phyloP scores from a whole-genome alignment of 257 asterid species.

The Marsdenia floribunda region DNA sequence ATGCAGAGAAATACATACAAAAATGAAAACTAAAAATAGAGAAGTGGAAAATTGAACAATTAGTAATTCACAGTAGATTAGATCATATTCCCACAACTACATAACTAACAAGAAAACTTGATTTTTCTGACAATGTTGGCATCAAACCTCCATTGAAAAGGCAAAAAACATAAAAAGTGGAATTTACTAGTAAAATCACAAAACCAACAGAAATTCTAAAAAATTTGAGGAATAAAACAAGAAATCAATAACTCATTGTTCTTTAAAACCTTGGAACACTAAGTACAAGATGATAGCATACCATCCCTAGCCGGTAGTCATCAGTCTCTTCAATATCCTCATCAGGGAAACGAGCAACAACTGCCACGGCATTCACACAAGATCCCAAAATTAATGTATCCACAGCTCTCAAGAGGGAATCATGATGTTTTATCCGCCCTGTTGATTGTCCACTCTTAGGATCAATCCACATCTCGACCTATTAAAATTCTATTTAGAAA shows the following conservation, averaged over 20 bases:
- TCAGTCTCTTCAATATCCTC: slow-evolving; percentile 58
- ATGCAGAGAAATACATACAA: not conserved
- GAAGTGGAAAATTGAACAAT: not conserved
- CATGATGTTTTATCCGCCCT: slow-evolving; percentile 70
- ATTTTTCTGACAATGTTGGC: not conserved
- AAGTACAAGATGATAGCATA: slow-evolving; percentile 18
- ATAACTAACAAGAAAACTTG: not conserved
- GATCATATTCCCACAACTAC: not conserved
- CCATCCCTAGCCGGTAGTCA: slow-evolving; percentile 71
- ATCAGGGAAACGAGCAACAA: slow-evolving; percentile 91
- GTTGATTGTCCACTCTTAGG: slow-evolving; percentile 75
- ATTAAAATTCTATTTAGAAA: not conserved
- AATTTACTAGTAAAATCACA: not conserved
- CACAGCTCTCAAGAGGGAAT: slow-evolving; percentile 78
- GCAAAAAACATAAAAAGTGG: not conserved
- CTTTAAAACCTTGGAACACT: not conserved
- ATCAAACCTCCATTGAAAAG: not conserved
- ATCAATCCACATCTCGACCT: slow-evolving; percentile 88
- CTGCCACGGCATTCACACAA: slow-evolving; percentile 70
- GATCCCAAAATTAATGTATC: slow-evolving; percentile 41
- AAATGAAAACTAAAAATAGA: not conserved
- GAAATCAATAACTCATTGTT: not conserved
- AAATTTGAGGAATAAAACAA: not conserved
- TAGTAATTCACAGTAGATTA: not conserved
- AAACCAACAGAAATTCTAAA: not conserved